phyloP scores from a whole-genome alignment of 1,284 basidiomycete genomes.

The Athelia sp. region DNA sequence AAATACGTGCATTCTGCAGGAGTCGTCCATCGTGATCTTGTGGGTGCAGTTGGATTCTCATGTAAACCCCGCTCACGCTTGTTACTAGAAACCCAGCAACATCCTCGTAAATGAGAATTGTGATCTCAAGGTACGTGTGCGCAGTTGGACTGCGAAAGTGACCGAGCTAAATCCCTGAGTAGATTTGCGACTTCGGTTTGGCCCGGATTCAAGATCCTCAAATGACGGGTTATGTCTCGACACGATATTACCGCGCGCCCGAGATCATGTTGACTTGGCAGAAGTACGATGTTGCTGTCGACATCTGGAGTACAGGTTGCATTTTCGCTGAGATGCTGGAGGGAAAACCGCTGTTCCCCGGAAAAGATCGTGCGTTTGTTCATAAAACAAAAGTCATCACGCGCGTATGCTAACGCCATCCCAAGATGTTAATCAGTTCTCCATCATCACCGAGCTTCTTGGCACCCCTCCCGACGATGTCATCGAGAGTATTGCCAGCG shows the following conservation, averaged over 20 bases:
- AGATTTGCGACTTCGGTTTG: constrained; percentile 99
- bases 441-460: constrained; percentile 97
- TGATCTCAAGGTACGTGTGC: constrained; percentile 74
- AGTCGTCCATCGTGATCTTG: constrained; percentile 96
- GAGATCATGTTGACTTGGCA: constrained; percentile 99
- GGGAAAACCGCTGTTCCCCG: constrained; percentile 97
- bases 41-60: constrained; percentile 29
- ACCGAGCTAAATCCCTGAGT: constrained; percentile 5
- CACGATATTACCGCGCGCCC: constrained; percentile 96
- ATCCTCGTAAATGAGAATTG: constrained; percentile 99
- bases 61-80: constrained; percentile 1
- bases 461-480: constrained; percentile 99
- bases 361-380: constrained; percentile 92
- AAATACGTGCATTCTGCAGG: constrained; percentile 99
- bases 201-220: constrained; percentile 97
- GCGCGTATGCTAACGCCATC: constrained; percentile 1
- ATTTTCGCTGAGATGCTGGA: constrained; percentile 99
- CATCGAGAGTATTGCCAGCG: constrained; percentile 97
- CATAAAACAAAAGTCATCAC: constrained; percentile 5
- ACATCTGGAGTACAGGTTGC: constrained; percentile 99
- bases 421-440: constrained; percentile 98
- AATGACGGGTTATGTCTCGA: constrained; percentile 99
- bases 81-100: constrained; percentile 89
- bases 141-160: neutral
- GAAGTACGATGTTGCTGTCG: constrained; percentile 99